These are phyloP conservation scores for Salisapilia sapeloensis DNA, from an alignment of 352 stramenopile genomes.

Conservation along the genomic window DNA sequence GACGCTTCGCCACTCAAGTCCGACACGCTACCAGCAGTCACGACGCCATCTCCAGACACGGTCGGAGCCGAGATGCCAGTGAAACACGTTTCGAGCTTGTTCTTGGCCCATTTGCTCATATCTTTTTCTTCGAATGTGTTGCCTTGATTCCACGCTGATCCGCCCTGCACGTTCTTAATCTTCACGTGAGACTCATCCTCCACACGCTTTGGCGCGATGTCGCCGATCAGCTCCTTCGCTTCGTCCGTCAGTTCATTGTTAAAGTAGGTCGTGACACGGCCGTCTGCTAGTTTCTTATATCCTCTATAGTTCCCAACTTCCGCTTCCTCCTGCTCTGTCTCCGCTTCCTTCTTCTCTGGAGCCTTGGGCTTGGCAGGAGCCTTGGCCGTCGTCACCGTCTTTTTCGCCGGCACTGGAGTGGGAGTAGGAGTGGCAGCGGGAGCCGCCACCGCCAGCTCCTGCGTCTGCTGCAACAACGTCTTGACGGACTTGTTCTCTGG, in stretches of 20 bases:
- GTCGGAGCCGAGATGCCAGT: slow-evolving; percentile 17
- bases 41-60: slow-evolving; percentile 13
- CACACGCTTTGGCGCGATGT: slow-evolving; percentile 85
- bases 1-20: slow-evolving; percentile 86
- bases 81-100: slow-evolving; percentile 47
- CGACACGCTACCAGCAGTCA: slow-evolving; percentile 47
- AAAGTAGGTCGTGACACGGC: slow-evolving; percentile 97
- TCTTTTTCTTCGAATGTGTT: slow-evolving; percentile 90
- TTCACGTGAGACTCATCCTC: slow-evolving; percentile 15
- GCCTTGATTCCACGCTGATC: slow-evolving; percentile 86
- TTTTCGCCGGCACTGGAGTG: slow-evolving; percentile 9
- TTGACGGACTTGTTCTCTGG: slow-evolving; percentile 52
- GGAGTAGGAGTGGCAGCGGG: slow-evolving; percentile 14
- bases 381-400: slow-evolving; percentile 24
- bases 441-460: slow-evolving; percentile 41
- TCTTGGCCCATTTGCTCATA: slow-evolving; percentile 78
- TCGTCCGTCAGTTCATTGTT: slow-evolving; percentile 97
- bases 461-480: slow-evolving; percentile 38
- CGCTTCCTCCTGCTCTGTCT: slow-evolving; percentile 45
- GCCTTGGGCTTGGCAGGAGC: slow-evolving; percentile 2
- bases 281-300: slow-evolving; percentile 95
- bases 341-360: slow-evolving; percentile 4
- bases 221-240: slow-evolving; percentile 94
- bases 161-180: slow-evolving; percentile 72
- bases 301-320: slow-evolving; percentile 62